Percentiles rank a stretch among this genome's conserved stretches.
phyloP scores from a whole-genome alignment of 2,329 filamentous ascomycete genomes.

The Bimuria novae-zelandiae region DNA sequence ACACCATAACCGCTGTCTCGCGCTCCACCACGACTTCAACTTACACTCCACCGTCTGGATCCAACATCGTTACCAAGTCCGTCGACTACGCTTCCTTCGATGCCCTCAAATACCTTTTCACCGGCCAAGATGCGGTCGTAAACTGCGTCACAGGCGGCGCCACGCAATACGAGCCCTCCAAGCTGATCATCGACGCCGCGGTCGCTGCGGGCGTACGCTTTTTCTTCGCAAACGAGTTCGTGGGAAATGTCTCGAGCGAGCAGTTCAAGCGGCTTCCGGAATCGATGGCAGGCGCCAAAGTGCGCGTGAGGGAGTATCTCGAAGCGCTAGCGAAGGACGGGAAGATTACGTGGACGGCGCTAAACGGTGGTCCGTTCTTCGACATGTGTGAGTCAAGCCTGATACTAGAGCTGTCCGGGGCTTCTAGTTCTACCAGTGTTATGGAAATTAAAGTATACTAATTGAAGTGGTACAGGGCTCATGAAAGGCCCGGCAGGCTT shows the following conservation, averaged over 20 bases:
- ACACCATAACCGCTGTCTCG: slow-evolving; percentile 37
- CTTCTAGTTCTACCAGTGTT: too few relatives aligned
- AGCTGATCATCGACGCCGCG: slow-evolving; percentile 43
- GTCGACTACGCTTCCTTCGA: slow-evolving; percentile 32
- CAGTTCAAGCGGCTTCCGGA: slow-evolving; percentile 36
- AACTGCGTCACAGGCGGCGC: slow-evolving; percentile 52
- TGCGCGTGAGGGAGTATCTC: slow-evolving; percentile 32
- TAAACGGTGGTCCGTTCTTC: slow-evolving; percentile 45
- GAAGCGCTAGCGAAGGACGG: slow-evolving; percentile 25
- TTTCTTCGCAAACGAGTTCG: slow-evolving; percentile 43
- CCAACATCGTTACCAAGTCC: slow-evolving; percentile 24
- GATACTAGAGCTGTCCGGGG: too few relatives aligned
- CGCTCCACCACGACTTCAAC: slow-evolving; percentile 26
- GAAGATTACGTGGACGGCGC: slow-evolving; percentile 34
- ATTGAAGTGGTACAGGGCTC: slow-evolving; percentile 32
- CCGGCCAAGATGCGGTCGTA: slow-evolving; percentile 61
- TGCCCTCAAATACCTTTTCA: slow-evolving; percentile 48
- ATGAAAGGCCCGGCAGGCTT: slow-evolving; percentile 45
- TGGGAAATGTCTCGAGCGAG: slow-evolving; percentile 29
- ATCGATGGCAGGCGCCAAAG: slow-evolving; percentile 30
- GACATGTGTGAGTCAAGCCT: slow-evolving; percentile 39
- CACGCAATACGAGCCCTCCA: slow-evolving; percentile 51
- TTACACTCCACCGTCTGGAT: slow-evolving; percentile 20
- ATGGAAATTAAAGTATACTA: too few relatives aligned
- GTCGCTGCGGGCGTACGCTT: slow-evolving; percentile 39